These are phyloP conservation scores for Thuja plicata DNA, from an alignment of 83 land plant species.

Conservation along the genomic window DNA sequence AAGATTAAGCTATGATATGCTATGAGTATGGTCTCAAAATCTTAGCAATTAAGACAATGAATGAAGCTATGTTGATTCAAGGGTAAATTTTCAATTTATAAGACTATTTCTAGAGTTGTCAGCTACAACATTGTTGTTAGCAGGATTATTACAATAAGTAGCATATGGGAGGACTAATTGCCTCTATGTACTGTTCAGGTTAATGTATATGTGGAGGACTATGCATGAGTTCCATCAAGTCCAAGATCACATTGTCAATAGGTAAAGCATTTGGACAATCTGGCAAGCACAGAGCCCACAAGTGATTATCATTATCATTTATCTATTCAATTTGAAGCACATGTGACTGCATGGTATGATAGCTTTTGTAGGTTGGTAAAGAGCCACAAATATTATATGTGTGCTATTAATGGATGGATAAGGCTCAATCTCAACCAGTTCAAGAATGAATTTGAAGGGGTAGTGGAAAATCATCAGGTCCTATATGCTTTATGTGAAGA, in stretches of 20 bases:
- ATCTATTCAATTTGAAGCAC: slow-evolving; percentile 68
- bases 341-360: slow-evolving; percentile 59
- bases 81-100: not conserved
- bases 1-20: not conserved
- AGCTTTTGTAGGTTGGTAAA: slow-evolving; percentile 50
- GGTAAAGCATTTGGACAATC: slow-evolving; percentile 56
- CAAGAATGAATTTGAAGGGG: slow-evolving; percentile 5
- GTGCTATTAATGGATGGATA: slow-evolving; percentile 78
- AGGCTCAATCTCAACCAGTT: slow-evolving; percentile 72
- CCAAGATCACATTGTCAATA: slow-evolving; percentile 76
- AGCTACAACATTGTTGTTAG: not conserved
- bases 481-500: slow-evolving; percentile 71
- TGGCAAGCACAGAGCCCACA: slow-evolving; percentile 57
- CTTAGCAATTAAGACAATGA: not conserved
- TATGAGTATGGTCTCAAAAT: not conserved
- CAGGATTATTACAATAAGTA: not conserved
- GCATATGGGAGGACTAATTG: not conserved
- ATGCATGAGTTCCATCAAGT: slow-evolving; percentile 85
- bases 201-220: slow-evolving; percentile 87
- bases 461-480: slow-evolving; percentile 24
- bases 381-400: slow-evolving; percentile 76
- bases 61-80: not conserved
- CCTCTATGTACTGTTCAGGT: slow-evolving; percentile 27
- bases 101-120: not conserved
- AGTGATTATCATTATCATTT: slow-evolving; percentile 72